Base-by-base conservation (phyloP, 441 rosid genomes). In the Melastoma candidum region DNA sequence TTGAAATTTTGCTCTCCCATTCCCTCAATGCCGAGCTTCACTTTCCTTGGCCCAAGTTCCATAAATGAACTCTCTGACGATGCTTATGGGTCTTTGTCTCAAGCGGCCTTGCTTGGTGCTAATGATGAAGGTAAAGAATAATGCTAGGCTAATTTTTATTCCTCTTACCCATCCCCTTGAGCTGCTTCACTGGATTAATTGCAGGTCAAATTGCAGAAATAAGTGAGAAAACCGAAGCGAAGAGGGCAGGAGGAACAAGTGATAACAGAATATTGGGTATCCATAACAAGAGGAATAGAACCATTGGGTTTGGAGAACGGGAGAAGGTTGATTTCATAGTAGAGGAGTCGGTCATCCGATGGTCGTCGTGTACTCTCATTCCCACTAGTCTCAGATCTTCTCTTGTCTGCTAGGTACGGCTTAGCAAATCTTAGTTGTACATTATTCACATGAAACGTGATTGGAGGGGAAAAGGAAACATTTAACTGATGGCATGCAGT, bases 321-420 rank as follows among this genome's bases (percentile, higher is more conserved):
- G 79, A 76, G 65, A 87, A 80, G 60, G 68, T 86, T 9, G 70
- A 81, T 60, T 69, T 79, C 50, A 60, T 76, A 13, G 81, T 78
- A 26, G 74, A 79, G 0, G 90, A 77, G 46, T 82, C 94, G 2
- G 79, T 84, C 17, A 80, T 84, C 60, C 82, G 94, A 0, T 82
- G 95, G 97, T 95, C 83, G 24, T 86, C 97, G 47, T 84, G 94
- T 72, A 82, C 86, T 4, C 76, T 73, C 61, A 83, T 85, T 58
- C 88, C 89, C 7, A 81, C 87, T 0, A 72, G 75, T 4, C 90
- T 77, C 53, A 67, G 87, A 72, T 63, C 74, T 55, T 84, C 96
- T 0, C 81, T 85, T 2, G 88, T 84, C 13, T 81, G 90, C 74
- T 87, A 84, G 74, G 65, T 32, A 32, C 41, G 41, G 41, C 8